A percentile compares a stretch with the other conserved stretches of the same genome.
Conservation (phyloP, 768 basidiomycete species). For the Kwoniella sp. region DNA sequence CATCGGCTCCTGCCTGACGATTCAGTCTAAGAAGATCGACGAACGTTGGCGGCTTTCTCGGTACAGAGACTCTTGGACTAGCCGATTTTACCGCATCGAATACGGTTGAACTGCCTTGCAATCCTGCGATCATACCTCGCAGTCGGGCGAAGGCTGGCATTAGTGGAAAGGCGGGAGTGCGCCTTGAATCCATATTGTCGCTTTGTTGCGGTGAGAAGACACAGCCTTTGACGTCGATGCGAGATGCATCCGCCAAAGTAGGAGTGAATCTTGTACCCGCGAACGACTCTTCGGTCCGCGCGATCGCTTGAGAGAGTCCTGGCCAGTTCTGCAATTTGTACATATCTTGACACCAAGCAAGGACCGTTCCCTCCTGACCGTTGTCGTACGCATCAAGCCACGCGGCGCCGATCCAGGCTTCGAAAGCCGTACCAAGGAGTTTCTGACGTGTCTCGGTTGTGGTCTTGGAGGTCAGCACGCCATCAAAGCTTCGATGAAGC, state of each 20-base stretch:
- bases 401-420: conserved; percentile 11
- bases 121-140: not conserved
- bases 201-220: too few species aligned
- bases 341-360: conserved; percentile 1
- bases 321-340: not conserved
- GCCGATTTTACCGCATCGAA: not conserved
- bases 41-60: not conserved
- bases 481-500: not conserved
- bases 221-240: too few species aligned
- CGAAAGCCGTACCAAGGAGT: conserved; percentile 5
- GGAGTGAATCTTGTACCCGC: not conserved
- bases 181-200: too few species aligned
- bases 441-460: not conserved
- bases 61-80: too few species aligned
- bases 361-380: conserved; percentile 2
- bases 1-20: not conserved
- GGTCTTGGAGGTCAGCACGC: not conserved
- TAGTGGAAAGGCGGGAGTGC: too few species aligned
- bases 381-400: conserved; percentile 8
- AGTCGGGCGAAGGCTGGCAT: not conserved
- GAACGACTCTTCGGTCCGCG: not conserved
- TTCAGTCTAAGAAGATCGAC: not conserved
- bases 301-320: not conserved
- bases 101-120: not conserved
- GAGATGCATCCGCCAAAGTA: not conserved